Conservation (phyloP, 83 land plant genomes). For the Picea abies region DNA sequence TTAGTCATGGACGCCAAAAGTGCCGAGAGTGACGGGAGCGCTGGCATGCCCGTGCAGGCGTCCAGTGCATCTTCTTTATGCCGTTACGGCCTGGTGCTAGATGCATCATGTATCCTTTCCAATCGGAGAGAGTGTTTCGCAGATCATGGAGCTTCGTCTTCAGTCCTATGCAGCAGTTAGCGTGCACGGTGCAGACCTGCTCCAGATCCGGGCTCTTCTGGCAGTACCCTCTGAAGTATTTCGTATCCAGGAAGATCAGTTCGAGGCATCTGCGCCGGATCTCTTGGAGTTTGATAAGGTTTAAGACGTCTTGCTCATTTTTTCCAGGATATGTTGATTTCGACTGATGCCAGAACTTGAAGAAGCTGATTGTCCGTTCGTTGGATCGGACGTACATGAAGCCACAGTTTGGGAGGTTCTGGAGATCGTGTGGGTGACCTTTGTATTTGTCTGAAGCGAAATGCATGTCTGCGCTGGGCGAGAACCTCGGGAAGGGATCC, state of each 20-base stretch:
- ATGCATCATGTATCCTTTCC: neutral
- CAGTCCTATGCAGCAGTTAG: neutral
- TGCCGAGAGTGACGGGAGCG: too few species aligned
- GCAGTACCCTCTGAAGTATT: slow-evolving; percentile 36
- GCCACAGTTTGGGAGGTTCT: slow-evolving; percentile 19
- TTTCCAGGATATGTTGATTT: slow-evolving; percentile 13
- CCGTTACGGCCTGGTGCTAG: too few species aligned
- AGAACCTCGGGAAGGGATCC: slow-evolving; percentile 46
- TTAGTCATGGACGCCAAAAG: too few species aligned
- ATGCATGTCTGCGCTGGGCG: slow-evolving; percentile 32
- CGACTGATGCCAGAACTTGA: slow-evolving; percentile 17
- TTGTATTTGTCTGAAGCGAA: slow-evolving; percentile 50
- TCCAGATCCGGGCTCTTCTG: slow-evolving; percentile 22
- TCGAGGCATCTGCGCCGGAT: slow-evolving; percentile 20
- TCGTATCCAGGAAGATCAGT: slow-evolving; percentile 19
- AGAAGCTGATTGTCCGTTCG: slow-evolving; percentile 9
- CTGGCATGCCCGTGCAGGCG: too few species aligned
- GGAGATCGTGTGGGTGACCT: slow-evolving; percentile 20
- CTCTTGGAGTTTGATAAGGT: too few species aligned
- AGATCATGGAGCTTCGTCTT: neutral
- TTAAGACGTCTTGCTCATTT: slow-evolving; percentile 12
- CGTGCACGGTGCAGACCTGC: neutral
- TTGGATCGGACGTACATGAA: slow-evolving; percentile 18
- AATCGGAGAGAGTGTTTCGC: neutral
- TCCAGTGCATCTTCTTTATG: too few species aligned